A percentile compares a stretch with the other conserved stretches of the same genome.
These are phyloP conservation scores for Chimonanthus salicifolius DNA, from an alignment of 164 flowering plant species.

Conservation along the genomic window DNA sequence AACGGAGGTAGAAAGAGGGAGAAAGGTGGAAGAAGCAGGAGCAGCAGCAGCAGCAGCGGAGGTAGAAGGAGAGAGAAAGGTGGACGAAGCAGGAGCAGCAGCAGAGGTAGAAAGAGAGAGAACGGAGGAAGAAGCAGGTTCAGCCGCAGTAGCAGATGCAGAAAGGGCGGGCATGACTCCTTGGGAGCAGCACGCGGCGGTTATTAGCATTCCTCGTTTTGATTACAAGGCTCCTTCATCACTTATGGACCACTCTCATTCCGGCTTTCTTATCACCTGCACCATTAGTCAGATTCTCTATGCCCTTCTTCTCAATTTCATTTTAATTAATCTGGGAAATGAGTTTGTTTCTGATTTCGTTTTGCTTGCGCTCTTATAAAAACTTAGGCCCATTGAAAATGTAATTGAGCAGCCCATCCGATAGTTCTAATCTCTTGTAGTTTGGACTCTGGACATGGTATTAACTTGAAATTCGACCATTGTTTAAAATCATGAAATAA, in stretches of 20 bases:
- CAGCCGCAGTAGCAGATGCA: constrained; percentile 8
- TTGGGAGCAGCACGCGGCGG: constrained; percentile 81
- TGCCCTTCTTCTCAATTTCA: not conserved
- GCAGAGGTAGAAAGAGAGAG: not conserved
- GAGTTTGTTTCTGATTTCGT: not conserved
- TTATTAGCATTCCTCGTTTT: constrained; percentile 81
- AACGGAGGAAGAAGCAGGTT: constrained; percentile 7
- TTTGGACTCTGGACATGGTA: too few species aligned
- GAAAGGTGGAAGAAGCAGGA: too few species aligned
- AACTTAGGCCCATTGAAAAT: too few species aligned
- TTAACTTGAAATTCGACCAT: too few species aligned
- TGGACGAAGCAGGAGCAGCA: constrained; percentile 5
- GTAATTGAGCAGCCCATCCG: too few species aligned
- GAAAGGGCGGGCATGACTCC: constrained; percentile 38
- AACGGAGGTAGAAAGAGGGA: too few species aligned
- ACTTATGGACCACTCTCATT: constrained; percentile 53
- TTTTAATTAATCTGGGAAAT: not conserved
- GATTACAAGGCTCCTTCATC: constrained; percentile 88
- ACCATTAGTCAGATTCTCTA: constrained; percentile 46
- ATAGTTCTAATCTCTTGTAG: too few species aligned
- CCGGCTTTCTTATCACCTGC: constrained; percentile 89
- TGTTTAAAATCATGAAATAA: too few species aligned
- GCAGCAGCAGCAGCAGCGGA: not conserved
- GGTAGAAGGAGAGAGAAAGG: not conserved
- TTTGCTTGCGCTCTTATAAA: not conserved